Evolutionary conservation across 2,329 filamentous ascomycete species (phyloP).

Genomic region (Pestalotiopsis sp.): DNA sequence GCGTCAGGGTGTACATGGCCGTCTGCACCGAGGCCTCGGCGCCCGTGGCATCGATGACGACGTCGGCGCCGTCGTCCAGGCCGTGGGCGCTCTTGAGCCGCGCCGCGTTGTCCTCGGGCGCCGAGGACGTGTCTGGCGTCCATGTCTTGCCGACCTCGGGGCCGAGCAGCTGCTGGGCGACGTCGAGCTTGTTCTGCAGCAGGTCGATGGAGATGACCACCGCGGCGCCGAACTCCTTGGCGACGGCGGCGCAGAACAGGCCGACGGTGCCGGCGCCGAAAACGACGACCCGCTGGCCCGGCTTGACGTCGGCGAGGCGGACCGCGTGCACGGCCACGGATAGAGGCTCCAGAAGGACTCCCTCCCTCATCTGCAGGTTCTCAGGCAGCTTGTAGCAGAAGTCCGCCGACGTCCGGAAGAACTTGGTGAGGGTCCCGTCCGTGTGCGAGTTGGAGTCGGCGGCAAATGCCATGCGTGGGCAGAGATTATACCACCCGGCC

Average conservation of each 20-base stretch:
- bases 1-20: constrained; percentile 68
- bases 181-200: constrained; percentile 74
- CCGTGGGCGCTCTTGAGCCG: constrained; percentile 65
- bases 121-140: constrained; percentile 40
- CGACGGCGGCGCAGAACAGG: constrained; percentile 83
- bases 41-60: constrained; percentile 78
- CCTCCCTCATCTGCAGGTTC: constrained; percentile 79
- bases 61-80: constrained; percentile 70
- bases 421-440: constrained; percentile 86
- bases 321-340: constrained; percentile 85
- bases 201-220: constrained; percentile 88
- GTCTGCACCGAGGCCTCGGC: constrained; percentile 79
- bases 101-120: constrained; percentile 73
- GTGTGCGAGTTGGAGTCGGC: constrained; percentile 78
- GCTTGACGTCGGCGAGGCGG: constrained; percentile 70
- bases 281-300: constrained; percentile 77
- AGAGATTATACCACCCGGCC: constrained; percentile 86
- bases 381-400: constrained; percentile 92
- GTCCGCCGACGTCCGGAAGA: constrained; percentile 81
- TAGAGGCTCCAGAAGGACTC: constrained; percentile 86
- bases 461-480: constrained; percentile 84
- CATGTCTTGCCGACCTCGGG: constrained; percentile 70
- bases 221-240: constrained; percentile 78
- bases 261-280: constrained; percentile 90
- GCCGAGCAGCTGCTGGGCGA: constrained; percentile 73